Conservation (phyloP, 2,329 filamentous ascomycete genomes). For the Cladorrhinum sp. region DNA sequence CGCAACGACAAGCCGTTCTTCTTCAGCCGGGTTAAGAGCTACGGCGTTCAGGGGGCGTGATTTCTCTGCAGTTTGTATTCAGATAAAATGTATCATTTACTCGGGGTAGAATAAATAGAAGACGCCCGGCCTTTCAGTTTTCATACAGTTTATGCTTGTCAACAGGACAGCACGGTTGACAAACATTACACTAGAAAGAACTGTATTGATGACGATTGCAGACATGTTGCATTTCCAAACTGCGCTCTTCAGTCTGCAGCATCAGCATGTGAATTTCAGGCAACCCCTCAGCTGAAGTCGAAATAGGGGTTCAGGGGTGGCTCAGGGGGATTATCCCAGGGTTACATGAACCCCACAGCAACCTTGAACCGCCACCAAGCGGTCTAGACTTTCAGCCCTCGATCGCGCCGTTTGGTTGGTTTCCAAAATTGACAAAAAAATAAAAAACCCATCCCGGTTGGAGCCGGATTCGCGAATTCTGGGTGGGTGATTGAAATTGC, state of each 20-base stretch:
- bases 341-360: not conserved
- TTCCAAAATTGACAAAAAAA: not conserved
- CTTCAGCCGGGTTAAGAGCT: constrained; percentile 65
- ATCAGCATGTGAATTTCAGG: not conserved
- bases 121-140: too few relatives aligned
- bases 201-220: too few relatives aligned
- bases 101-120: too few relatives aligned
- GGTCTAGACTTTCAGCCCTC: not conserved
- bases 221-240: too few relatives aligned
- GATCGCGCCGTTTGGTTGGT: not conserved
- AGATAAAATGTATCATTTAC: too few relatives aligned
- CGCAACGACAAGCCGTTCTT: constrained; percentile 64
- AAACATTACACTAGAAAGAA: too few relatives aligned
- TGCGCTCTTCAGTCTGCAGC: too few relatives aligned
- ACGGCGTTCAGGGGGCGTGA: constrained; percentile 47
- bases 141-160: too few relatives aligned
- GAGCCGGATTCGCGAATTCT: not conserved
- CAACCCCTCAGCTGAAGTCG: too few relatives aligned
- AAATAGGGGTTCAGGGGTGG: not conserved
- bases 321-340: not conserved
- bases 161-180: too few relatives aligned
- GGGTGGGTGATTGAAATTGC: not conserved
- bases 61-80: not conserved
- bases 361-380: not conserved
- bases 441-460: not conserved